Evolutionary conservation across 2,329 filamentous ascomycete genomes (phyloP).

Genomic region (Epichloe sp.): DNA sequence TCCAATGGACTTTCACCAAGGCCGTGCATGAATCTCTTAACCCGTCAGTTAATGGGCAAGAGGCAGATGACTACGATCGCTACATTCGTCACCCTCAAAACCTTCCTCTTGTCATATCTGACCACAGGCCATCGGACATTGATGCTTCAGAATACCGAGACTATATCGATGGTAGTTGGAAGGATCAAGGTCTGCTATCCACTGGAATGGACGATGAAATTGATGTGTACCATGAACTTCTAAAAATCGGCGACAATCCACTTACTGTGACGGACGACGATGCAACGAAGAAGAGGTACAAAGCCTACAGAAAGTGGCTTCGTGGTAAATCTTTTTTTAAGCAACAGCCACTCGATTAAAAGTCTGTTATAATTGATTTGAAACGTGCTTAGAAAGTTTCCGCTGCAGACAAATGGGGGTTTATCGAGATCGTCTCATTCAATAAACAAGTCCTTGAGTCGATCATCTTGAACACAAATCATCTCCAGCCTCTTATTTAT

Average conservation of each 20-base stretch:
- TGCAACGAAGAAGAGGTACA: conserved; percentile 84
- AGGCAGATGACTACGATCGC: conserved; percentile 74
- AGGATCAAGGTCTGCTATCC: conserved; percentile 42
- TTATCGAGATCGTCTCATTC: neutral
- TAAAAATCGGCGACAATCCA: conserved; percentile 67
- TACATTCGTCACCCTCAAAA: conserved; percentile 86
- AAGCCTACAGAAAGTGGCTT: conserved; percentile 91
- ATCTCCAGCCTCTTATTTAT: neutral
- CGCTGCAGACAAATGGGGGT: neutral
- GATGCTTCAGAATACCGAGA: conserved; percentile 60
- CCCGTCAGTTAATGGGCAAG: conserved; percentile 62
- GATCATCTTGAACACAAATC: neutral
- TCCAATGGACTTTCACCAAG: conserved; percentile 80
- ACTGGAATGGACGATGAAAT: conserved; percentile 33
- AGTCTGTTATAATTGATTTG: neutral
- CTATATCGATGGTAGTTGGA: conserved; percentile 59
- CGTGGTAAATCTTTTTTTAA: conserved; percentile 93
- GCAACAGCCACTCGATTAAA: conserved; percentile 55
- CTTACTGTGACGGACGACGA: conserved; percentile 83
- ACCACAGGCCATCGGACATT: conserved; percentile 47
- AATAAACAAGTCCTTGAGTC: neutral
- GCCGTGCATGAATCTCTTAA: conserved; percentile 78
- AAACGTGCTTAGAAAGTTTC: neutral
- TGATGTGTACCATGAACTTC: conserved; percentile 59
- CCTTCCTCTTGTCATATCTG: conserved; percentile 68